These are phyloP conservation scores for Fusarium buxicola DNA, from an alignment of 2,329 filamentous ascomycete species.

Conservation along the genomic window DNA sequence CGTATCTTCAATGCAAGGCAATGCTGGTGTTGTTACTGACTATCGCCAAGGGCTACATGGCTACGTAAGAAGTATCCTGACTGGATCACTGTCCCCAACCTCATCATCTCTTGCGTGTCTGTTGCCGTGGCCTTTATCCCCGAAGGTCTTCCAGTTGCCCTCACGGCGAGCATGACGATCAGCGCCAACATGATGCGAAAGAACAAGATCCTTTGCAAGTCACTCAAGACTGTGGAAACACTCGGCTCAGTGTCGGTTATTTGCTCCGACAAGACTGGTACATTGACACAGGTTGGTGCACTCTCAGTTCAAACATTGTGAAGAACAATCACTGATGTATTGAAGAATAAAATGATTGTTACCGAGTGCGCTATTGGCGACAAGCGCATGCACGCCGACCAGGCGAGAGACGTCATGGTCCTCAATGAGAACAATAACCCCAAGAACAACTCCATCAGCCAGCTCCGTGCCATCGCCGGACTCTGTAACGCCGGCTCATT, in stretches of 20 bases:
- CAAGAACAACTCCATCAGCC: constrained; percentile 60
- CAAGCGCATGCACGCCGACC: constrained; percentile 61
- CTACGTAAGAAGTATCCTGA: constrained; percentile 72
- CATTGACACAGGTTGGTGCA: constrained; percentile 65
- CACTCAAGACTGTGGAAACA: constrained; percentile 81
- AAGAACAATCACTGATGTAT: constrained; percentile 1
- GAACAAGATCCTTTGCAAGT: constrained; percentile 84
- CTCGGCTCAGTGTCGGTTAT: constrained; percentile 79
- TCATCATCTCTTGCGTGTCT: constrained; percentile 79
- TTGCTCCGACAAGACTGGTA: constrained; percentile 83
- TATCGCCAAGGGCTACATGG: constrained; percentile 69
- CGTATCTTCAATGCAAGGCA: constrained; percentile 37
- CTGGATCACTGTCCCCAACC: constrained; percentile 77
- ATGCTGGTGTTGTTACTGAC: background rate
- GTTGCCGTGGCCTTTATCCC: constrained; percentile 82
- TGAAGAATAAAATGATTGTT: constrained; percentile 78
- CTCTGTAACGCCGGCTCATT: constrained; percentile 83
- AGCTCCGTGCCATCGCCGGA: constrained; percentile 70
- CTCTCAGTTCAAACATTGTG: constrained; percentile 17
- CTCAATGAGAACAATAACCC: constrained; percentile 35
- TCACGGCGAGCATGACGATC: constrained; percentile 79
- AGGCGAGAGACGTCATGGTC: constrained; percentile 57
- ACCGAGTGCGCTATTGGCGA: constrained; percentile 73
- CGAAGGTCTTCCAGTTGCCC: constrained; percentile 76
- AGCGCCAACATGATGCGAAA: constrained; percentile 81